phyloP scores from a whole-genome alignment of 768 basidiomycete genomes.

The Termitomyces sp. region DNA sequence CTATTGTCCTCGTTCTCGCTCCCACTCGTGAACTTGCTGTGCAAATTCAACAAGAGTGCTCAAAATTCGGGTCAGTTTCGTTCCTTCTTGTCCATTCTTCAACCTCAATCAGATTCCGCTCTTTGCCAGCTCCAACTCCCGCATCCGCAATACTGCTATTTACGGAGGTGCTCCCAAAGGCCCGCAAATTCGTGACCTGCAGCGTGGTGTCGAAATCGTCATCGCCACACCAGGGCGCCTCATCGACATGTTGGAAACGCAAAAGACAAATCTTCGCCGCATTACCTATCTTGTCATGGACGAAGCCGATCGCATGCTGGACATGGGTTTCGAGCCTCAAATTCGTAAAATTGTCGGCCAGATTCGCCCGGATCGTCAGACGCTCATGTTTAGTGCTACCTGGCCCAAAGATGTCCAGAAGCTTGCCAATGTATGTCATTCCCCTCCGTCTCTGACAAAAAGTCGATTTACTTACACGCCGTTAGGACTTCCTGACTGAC shows the following conservation, averaged over 20 bases:
- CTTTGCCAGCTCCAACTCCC: conserved; percentile 66
- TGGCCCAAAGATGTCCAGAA: conserved; percentile 99
- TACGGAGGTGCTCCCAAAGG: conserved; percentile 99
- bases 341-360: conserved; percentile 97
- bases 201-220: conserved; percentile 95
- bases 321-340: conserved; percentile 99
- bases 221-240: conserved; percentile 99
- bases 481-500: conserved; percentile 89
- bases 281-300: conserved; percentile 99
- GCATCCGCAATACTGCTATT: conserved; percentile 97
- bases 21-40: conserved; percentile 98
- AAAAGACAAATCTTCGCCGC: conserved; percentile 94
- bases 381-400: conserved; percentile 98
- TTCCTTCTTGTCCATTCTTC: not conserved
- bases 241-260: conserved; percentile 97
- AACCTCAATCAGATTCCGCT: not conserved
- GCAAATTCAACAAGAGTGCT: conserved; percentile 98
- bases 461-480: not conserved
- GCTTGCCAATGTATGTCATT: conserved; percentile 67
- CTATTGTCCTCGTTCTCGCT: conserved; percentile 93
- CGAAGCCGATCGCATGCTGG: conserved; percentile 99
- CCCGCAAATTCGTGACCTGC: conserved; percentile 95
- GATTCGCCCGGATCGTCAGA: conserved; percentile 97
- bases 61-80: conserved; percentile 81
- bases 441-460: not conserved